phyloP scores from a whole-genome alignment of 2,329 filamentous ascomycete genomes.

The Pseudocercospora musae region DNA sequence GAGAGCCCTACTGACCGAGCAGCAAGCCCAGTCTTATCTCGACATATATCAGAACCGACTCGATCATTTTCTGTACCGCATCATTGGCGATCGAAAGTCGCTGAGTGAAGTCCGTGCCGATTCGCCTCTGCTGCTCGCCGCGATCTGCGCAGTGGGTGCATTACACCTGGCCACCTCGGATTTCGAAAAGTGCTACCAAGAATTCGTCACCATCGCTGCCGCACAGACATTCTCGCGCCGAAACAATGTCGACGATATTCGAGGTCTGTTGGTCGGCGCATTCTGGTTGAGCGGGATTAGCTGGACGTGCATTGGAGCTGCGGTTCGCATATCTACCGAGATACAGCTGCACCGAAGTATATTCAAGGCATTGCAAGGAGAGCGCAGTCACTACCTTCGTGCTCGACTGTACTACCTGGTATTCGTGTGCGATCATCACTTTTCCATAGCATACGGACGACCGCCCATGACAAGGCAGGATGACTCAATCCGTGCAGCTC shows the following conservation, averaged over 20 bases:
- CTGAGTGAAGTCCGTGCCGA: slow-evolving; percentile 28
- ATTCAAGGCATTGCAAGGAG: slow-evolving; percentile 34
- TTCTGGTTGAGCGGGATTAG: slow-evolving; percentile 38
- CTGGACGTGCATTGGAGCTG: slow-evolving; percentile 32
- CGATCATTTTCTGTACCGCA: slow-evolving; percentile 35
- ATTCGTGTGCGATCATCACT: slow-evolving; percentile 42
- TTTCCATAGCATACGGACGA: slow-evolving; percentile 37
- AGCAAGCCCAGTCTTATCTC: slow-evolving; percentile 31
- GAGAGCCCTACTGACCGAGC: slow-evolving; percentile 27
- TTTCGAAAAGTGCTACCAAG: slow-evolving; percentile 33
- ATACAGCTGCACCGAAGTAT: slow-evolving; percentile 41
- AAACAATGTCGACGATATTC: slow-evolving; percentile 31
- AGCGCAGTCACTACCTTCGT: slow-evolving; percentile 34
- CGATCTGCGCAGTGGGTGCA: slow-evolving; percentile 37
- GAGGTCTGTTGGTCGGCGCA: slow-evolving; percentile 39
- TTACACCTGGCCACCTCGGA: slow-evolving; percentile 29
- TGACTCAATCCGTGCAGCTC: slow-evolving; percentile 30
- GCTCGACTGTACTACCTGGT: slow-evolving; percentile 41
- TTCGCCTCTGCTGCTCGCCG: slow-evolving; percentile 35
- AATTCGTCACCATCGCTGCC: slow-evolving; percentile 31
- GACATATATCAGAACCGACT: slow-evolving; percentile 34
- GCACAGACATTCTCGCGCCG: slow-evolving; percentile 29
- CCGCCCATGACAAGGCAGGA: slow-evolving; percentile 39
- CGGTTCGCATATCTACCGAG: slow-evolving; percentile 41
- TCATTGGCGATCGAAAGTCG: slow-evolving; percentile 33